Conservation (phyloP, 1,284 basidiomycete species). For the Ustilago trichophora region DNA sequence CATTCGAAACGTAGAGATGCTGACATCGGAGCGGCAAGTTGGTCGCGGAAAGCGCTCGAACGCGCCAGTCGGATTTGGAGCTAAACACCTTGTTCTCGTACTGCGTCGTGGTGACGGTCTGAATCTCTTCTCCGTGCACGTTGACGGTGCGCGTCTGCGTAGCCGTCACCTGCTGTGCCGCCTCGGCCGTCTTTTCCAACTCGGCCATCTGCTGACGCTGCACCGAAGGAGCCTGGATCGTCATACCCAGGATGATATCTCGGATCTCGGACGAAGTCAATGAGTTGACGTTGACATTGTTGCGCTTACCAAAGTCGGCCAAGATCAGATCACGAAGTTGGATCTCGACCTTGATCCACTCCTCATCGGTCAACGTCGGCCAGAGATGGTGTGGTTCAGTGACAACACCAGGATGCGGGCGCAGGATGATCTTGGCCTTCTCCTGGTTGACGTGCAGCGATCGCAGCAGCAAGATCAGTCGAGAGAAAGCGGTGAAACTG, state of each 20-base stretch:
- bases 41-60: slow-evolving; percentile 94
- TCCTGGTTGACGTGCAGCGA: slow-evolving; percentile 99
- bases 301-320: slow-evolving; percentile 96
- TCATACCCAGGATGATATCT: slow-evolving; percentile 72
- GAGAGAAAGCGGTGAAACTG: slow-evolving; percentile 98
- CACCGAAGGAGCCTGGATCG: slow-evolving; percentile 81
- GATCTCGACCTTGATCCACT: slow-evolving; percentile 99
- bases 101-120: slow-evolving; percentile 94
- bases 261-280: slow-evolving; percentile 92
- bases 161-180: slow-evolving; percentile 93
- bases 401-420: slow-evolving; percentile 74
- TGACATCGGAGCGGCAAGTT: slow-evolving; percentile 96
- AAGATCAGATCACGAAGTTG: slow-evolving; percentile 75
- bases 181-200: slow-evolving; percentile 89
- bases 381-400: slow-evolving; percentile 98
- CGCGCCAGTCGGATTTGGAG: slow-evolving; percentile 99
- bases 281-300: slow-evolving; percentile 98
- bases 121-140: slow-evolving; percentile 94
- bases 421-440: slow-evolving; percentile 81
- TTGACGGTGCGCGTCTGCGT: slow-evolving; percentile 97
- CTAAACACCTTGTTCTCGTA: slow-evolving; percentile 98
- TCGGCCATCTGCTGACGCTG: slow-evolving; percentile 99
- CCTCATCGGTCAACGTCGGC: slow-evolving; percentile 92
- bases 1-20: slow-evolving; percentile 98
- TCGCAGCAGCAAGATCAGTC: slow-evolving; percentile 91